Evolutionary conservation across 768 basidiomycete genomes (phyloP).

Genomic region (Asterophora parasitica): DNA sequence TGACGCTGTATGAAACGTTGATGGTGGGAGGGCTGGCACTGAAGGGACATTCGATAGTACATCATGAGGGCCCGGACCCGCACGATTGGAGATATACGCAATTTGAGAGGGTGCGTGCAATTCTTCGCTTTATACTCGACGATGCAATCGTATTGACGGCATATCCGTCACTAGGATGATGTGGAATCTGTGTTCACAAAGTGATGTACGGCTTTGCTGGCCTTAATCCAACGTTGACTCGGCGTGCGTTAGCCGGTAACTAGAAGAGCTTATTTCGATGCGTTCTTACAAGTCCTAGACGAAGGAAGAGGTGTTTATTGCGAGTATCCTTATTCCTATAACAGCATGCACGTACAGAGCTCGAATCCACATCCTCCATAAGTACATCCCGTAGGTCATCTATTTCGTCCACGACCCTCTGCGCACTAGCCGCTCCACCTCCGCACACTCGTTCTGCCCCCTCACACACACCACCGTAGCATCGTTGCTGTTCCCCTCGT

Average conservation of each 20-base stretch:
- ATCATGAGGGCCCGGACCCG: constrained; percentile 26
- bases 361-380: background rate
- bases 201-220: background rate
- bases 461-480: constrained; percentile 69
- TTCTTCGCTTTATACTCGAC: background rate
- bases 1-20: constrained; percentile 22
- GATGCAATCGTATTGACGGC: background rate
- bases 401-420: constrained; percentile 25
- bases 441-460: constrained; percentile 57
- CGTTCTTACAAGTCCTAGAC: too few species aligned
- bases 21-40: constrained; percentile 23
- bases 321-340: too few species aligned
- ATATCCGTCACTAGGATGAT: constrained; percentile 1
- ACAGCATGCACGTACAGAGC: too few species aligned
- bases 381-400: background rate
- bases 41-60: constrained; percentile 25
- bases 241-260: too few species aligned
- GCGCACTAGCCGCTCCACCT: constrained; percentile 52
- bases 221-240: background rate
- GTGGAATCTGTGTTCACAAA: constrained; percentile 7
- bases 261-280: too few species aligned
- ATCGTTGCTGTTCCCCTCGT: constrained; percentile 43
- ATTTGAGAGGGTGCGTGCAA: constrained; percentile 8
- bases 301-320: too few species aligned
- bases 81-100: constrained; percentile 24